Evolutionary conservation across 2,329 filamentous ascomycete genomes (phyloP), one percentile per base, ranked within the genome.

Genomic region (Colletotrichum viniferum): DNA sequence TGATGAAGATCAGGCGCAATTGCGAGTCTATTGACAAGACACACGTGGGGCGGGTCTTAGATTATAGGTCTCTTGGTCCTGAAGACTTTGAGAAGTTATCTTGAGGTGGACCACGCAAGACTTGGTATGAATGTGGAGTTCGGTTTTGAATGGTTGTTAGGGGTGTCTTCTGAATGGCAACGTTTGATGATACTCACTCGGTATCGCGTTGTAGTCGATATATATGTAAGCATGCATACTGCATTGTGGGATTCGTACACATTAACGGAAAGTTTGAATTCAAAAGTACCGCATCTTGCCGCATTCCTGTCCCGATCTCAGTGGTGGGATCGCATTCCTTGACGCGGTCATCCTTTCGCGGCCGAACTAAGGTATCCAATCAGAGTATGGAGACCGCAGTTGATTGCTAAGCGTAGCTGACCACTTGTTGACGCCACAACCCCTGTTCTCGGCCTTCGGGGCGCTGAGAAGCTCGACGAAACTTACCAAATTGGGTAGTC

Each of bases 11-110:
- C 2, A 81, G 87, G 1, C 79, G 82, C 4, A 81, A 86, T 16
- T 82, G 86, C 8, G 78, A 83, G 10, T 76, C 73, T 0, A 87
- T 88, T 12, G 81, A 82, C 8, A 86, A 84, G 77, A 87, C 86
- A 0, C 86, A 88, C 10, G 34, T 36, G 34, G 34, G 34, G 34
- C 34, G 34, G 34, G 34, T 36, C 7, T 16, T 36, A 36, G 34
- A 36, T 36, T 36, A 16, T 36, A 36, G 34, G 34, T 36, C 34
- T 36, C 34, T 36, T 36, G 34, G 34, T 36, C 34, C 34, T 36
- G 34, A 36, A 36, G 34, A 36, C 13, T 36, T 36, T 7, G 34
- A 36, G 34, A 16, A 36, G 13, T 36, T 36, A 14, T 36, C 34
- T 36, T 36, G 34, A 36, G 34, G 34, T 16, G 34, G 34, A 36